Evolutionary conservation across 371 early-diverging fungal genomes (phyloP).

Genomic region (Mortierella sp.): DNA sequence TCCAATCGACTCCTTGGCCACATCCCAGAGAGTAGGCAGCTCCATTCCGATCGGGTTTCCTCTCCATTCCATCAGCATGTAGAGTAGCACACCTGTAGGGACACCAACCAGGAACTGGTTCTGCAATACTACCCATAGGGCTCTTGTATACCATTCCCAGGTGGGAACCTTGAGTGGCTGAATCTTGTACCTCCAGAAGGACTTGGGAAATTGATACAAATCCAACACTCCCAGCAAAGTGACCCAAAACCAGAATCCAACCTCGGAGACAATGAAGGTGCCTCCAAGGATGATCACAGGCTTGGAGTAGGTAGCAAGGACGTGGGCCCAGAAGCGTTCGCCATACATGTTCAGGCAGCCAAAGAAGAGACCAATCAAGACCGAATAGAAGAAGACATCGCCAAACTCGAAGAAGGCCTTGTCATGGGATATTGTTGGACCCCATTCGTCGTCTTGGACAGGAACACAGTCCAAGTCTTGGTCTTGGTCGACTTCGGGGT

Average conservation of each 20-base stretch:
- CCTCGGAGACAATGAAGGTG: slow-evolving; percentile 32
- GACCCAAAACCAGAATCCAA: slow-evolving; percentile 54
- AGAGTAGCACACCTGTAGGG: slow-evolving; percentile 35
- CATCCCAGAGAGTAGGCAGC: slow-evolving; percentile 32
- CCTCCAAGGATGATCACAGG: slow-evolving; percentile 40
- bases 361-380: slow-evolving; percentile 37
- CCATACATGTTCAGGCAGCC: slow-evolving; percentile 37
- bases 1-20: slow-evolving; percentile 57
- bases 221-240: slow-evolving; percentile 44
- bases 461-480: slow-evolving; percentile 30
- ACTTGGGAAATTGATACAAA: slow-evolving; percentile 47
- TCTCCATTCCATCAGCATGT: slow-evolving; percentile 41
- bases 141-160: slow-evolving; percentile 41
- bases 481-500: slow-evolving; percentile 15
- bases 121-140: slow-evolving; percentile 41
- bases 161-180: slow-evolving; percentile 53
- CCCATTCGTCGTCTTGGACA: slow-evolving; percentile 47
- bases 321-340: slow-evolving; percentile 33
- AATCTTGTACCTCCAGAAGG: slow-evolving; percentile 51
- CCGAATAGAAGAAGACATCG: slow-evolving; percentile 48
- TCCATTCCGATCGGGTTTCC: slow-evolving; percentile 41
- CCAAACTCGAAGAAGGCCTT: slow-evolving; percentile 44
- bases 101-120: slow-evolving; percentile 53
- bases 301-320: slow-evolving; percentile 39
- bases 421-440: slow-evolving; percentile 30